These are phyloP conservation scores for Cladosporium sp. DNA, from an alignment of 2,329 filamentous ascomycete genomes.

Conservation along the genomic window DNA sequence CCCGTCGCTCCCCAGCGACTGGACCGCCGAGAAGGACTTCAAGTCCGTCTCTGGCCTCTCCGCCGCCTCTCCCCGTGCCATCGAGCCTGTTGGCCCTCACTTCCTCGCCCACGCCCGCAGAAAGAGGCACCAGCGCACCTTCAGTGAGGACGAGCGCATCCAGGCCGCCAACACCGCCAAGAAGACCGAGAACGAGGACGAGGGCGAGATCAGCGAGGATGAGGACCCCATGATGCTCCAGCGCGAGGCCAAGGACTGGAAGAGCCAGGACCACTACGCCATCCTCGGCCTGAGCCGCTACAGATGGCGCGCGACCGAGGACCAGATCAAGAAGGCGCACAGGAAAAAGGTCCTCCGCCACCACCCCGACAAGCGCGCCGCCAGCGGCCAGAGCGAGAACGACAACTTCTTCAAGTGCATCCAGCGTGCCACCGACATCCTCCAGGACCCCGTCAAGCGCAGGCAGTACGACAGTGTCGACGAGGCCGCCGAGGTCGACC, in stretches of 20 bases:
- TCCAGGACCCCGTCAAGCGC: conserved; percentile 84
- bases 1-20: conserved; percentile 70
- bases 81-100: conserved; percentile 94
- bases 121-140: conserved; percentile 84
- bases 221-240: conserved; percentile 90
- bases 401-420: conserved; percentile 99
- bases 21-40: conserved; percentile 88
- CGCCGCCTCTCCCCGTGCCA: conserved; percentile 70
- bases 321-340: conserved; percentile 98
- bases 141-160: conserved; percentile 96
- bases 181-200: conserved; percentile 91
- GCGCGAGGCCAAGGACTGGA: conserved; percentile 98
- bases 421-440: conserved; percentile 91
- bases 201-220: conserved; percentile 83
- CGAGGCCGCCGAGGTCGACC: conserved; percentile 84
- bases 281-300: conserved; percentile 90
- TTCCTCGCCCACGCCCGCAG: conserved; percentile 96
- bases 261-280: conserved; percentile 97
- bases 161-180: conserved; percentile 91
- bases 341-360: conserved; percentile 99
- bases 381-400: conserved; percentile 77
- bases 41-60: conserved; percentile 74
- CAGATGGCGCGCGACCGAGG: conserved; percentile 86
- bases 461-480: conserved; percentile 97
- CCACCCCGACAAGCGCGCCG: conserved; percentile 98